Base-by-base conservation (phyloP, 2,329 filamentous ascomycete species). In the Sarocladiaceae sp. region DNA sequence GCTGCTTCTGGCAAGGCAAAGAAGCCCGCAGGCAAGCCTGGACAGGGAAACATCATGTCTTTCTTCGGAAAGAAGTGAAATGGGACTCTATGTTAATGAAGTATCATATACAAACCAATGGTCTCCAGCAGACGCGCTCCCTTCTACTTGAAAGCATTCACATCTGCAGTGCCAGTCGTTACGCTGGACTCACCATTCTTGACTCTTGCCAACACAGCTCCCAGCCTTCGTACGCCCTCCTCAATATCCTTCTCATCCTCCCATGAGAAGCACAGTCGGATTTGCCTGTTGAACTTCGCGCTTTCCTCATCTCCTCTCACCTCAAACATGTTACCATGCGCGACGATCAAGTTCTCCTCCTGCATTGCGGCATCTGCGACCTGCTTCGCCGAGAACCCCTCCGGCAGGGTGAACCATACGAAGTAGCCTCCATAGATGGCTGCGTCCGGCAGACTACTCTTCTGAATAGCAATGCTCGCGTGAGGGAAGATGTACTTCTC, bases 41-140 rank as follows among this genome's bases (percentile, higher is more conserved):
- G 80, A 2, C 86, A 90, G 62, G 90, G 91, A 3, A 96, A 78
- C 65, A 96, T 96, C 64, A 96, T 92, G 86, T 90, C 86, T 1
- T 96, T 96, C 71, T 96, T 96, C 68, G 79, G 80, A 37, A 96
- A 95, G 74, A 94, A 91, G 63, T 88, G 59, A 56, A 50, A 36
- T 31, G 47, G n/a, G n/a, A n/a, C n/a, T n/a, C n/a, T n/a, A n/a
- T n/a, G n/a, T n/a, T n/a, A n/a, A n/a, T n/a, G n/a, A n/a, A n/a
- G n/a, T n/a, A n/a, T n/a, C n/a, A n/a, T n/a, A n/a, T n/a, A n/a
- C n/a, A n/a, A n/a, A n/a, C n/a, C n/a, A n/a, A n/a, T n/a, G n/a
- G n/a, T n/a, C n/a, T n/a, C n/a, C n/a, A n/a, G n/a, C n/a, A n/a
- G n/a, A n/a, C n/a, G n/a, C n/a, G n/a, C n/a, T n/a, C n/a, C n/a